Evolutionary conservation across 106 monocot species (phyloP).

Genomic region (Dendrobium nobile): DNA sequence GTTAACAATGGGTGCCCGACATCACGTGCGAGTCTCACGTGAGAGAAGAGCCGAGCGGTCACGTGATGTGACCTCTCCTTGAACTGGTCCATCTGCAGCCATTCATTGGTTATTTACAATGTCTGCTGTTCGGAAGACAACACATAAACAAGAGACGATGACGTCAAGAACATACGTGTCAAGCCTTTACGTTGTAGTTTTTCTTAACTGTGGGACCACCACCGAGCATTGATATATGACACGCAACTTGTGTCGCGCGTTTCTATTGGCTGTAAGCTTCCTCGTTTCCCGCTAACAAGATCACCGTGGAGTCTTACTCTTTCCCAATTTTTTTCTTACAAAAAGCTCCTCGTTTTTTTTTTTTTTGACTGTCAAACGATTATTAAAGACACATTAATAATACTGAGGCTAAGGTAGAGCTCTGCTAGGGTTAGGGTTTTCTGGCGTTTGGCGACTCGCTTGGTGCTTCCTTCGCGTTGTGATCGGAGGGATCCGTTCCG

Average conservation of each 20-base stretch:
- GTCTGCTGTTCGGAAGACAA: background rate
- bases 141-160: background rate
- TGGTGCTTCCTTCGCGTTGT: no score
- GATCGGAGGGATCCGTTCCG: no score
- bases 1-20: background rate
- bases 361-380: no score
- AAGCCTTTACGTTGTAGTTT: background rate
- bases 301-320: no score
- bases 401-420: no score
- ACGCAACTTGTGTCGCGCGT: background rate
- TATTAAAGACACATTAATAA: no score
- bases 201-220: background rate
- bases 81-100: background rate
- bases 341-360: no score
- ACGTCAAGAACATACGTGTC: background rate
- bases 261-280: background rate
- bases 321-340: no score
- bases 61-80: background rate
- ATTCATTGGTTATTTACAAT: background rate
- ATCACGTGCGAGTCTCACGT: background rate
- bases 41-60: background rate
- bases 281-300: no score
- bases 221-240: background rate
- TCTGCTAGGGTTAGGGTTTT: no score
- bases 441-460: no score